Evolutionary conservation across 1,139 yeast species (phyloP), one percentile per base, ranked within the genome.

Genomic region (Geotrichum macrosporum): DNA sequence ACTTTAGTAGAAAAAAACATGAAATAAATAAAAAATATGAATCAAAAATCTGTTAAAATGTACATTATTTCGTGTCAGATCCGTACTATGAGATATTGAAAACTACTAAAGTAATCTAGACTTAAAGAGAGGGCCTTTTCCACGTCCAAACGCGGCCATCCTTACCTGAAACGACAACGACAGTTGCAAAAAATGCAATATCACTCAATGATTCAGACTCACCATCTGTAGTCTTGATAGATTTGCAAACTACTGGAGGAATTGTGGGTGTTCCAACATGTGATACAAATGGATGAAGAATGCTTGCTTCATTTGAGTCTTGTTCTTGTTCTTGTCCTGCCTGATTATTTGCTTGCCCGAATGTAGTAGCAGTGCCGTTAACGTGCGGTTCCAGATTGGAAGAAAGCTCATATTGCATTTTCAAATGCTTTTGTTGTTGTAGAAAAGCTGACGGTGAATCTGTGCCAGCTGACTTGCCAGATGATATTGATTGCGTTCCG

Each of bases 141-240:
- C 52, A 49, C 5, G 46, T 42, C 52, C 52, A 49, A 12, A 49
- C 19, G 3, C 47, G 29, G 1, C 52, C 52, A 32, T 49, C 52
- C 19, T 43, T 46, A n/a, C 40, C 46, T 1, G 50, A 35, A 2
- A 35, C 52, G 13, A 49, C 34, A n/a, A 49, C 34, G n/a, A 19
- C 8, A 19, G 35, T 43, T 16, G 35, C 46, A 32, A 46, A 15
- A 24, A 49, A 49, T 19, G 39, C 45, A 9, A 49, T n/a, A 33
- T 49, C 52, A 8, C 42, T 31, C 18, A 49, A 20, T 3, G 38
- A 15, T 31, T 47, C 50, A 15, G 41, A 13, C 26, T 38, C 39
- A 3, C 36, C 38, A 6, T 9, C 19, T 16, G 19, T 26, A 10
- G 36, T 36, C 16, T 35, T 46, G 12, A 46, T 31, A 15, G 35